Base-by-base conservation (phyloP, 129 eudicot genomes). In the Escallonia herrerae region DNA sequence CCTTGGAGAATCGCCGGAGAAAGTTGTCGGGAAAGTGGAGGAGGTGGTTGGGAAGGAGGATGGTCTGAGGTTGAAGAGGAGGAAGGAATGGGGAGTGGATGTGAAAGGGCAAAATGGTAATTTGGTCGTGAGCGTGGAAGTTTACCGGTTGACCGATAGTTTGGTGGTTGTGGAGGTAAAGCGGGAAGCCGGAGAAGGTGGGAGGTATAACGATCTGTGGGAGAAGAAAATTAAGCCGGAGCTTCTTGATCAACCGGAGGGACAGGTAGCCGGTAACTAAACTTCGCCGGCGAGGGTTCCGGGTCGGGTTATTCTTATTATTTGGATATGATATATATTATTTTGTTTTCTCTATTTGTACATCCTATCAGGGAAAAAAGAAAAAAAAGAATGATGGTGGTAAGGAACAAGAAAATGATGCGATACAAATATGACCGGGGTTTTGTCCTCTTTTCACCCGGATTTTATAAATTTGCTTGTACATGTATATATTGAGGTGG, bases 91-190 rank as follows among this genome's bases (percentile, higher is more conserved):
- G 51, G 69, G 77, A 10, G 63, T 72, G 63, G 80, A 74, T 15
- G 2, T 82, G 57, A 65, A 67, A 50, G 87, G 78, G 13, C 78
- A 63, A 3, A 71, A 78, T 67, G 83, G 81, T 33, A 54, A 71
- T 15, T 77, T 62, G 15, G 47, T 67, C 1, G 48, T 75, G 8
- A 52, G 47, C 11, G 13, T 78, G 47, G 83, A 78, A 12, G 67
- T 82, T 15, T 46, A 63, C 43, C 80, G 72, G 63, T 67, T 82
- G 63, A 82, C 81, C 2, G 71, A 82, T 2, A n/a, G 33, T 8
- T 41, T 82, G 69, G 72, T 59, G 6, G 75, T 78, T 22, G 81
- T 82, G 43, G 87, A 82, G 62, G 73, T 71, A 4, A 71, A 60
- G 38, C 67, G 68, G 58, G 68, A 8, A 13, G 76, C 56, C 3